Base-by-base conservation (phyloP, 192 early-diverging fungal species). In the Coemansia interrupta region DNA sequence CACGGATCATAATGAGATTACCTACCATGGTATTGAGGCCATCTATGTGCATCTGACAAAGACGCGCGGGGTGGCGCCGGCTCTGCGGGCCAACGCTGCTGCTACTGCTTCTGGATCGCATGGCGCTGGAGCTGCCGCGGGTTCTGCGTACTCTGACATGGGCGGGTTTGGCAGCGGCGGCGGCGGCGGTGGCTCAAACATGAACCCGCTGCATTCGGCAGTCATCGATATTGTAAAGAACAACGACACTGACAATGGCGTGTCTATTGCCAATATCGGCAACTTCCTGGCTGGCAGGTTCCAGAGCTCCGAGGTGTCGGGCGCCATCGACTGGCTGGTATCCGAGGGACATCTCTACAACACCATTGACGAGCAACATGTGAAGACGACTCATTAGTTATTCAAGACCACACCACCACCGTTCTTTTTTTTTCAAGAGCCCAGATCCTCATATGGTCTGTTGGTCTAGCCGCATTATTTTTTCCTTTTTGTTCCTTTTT, bases 11-110 rank as follows among this genome's bases (percentile, higher is more conserved):
- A 88, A 96, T 74, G 90, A 93, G 64, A 75, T 93, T 39, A 82
- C 88, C 0, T 89, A 84, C 60, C 93, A 93, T 61, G 81, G 81
- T 36, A 61, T 93, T 32, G 86, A 89, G 50, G 84, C 80, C 52
- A 83, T 87, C 13, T 78, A 82, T 26, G 80, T 78, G 19, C 89
- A 93, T 55, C 58, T 89, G 56, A 68, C 60, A 41, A 64, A 82
- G 23, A 88, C 85, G 29, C 50, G 58, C 13, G 70, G 66, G 5
- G 56, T 53, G 1, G 42, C 54, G 23, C 36, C 60, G 24, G 67
- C 58, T 38, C 40, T 63, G 19, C 51, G 58, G 15, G 19, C 48
- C 11, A 39, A 42, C 20, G 28, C 23, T 41, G 60, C 61, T 38
- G 50, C 22, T 5, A 19, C 39, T 57, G 41, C 20, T 12, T 39